Evolutionary conservation across 495 filamentous ascomycete genomes (phyloP), one percentile per base, ranked within the genome.

Genomic region (Oidiodendron maius): DNA sequence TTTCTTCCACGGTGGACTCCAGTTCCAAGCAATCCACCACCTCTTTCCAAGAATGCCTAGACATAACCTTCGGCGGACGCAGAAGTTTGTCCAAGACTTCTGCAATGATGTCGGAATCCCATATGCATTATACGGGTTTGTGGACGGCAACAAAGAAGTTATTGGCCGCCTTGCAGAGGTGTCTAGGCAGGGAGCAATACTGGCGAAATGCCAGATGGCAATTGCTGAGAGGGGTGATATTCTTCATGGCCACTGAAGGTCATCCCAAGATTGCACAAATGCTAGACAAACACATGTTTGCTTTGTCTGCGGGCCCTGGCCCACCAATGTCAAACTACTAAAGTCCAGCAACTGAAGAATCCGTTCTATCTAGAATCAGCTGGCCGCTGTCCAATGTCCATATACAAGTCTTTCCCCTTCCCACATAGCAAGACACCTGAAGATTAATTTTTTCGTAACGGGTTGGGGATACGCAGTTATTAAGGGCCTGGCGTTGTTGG

Each of bases 11-110:
- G 93, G 93, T 15, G 93, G 93, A 28, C 69, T 98, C 60, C 93
- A 98, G 64, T 97, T 96, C 64, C 93, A 98, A 64, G 93, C 86
- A 24, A 86, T 98, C 48, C 93, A 98, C 55, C 93, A 98, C 64
- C 72, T 98, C 15, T 98, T 81, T 60, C 93, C 93, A 11, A 78
- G 93, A n/a, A 87, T 98, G 52, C 93, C 93, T 32, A 76, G 93
- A 34, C 94, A 98, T 58, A 98, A 98, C 65, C 77, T 98, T 40
- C 78, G 93, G 21, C 71, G 72, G 40, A 81, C 87, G 6, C 93
- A 96, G 68, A 82, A 79, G 52, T 71, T 95, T 28, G 86, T 97
- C 12, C 76, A 86, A 58, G 86, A 89, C 6, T 98, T 96, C 63
- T 98, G 93, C 58, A 72, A 82, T 17, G 90, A 96, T 16, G 89